Percentiles rank a stretch among this genome's conserved stretches.
These are phyloP conservation scores for Tricholoma sp. DNA, from an alignment of 768 basidiomycete genomes.

Conservation along the genomic window DNA sequence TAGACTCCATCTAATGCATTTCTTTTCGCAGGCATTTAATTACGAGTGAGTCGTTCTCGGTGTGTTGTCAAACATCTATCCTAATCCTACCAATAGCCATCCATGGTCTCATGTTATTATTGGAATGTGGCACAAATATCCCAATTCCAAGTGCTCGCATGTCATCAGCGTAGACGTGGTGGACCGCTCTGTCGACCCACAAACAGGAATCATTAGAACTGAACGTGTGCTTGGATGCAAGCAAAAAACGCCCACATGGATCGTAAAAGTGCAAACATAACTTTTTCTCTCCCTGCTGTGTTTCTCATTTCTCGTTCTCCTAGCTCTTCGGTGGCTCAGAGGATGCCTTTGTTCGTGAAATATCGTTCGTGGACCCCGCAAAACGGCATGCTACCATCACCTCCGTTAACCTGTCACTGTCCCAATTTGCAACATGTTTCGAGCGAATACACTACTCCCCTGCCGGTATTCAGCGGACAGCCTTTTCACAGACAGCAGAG, in stretches of 20 bases:
- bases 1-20: constrained; percentile 52
- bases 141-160: constrained; percentile 87
- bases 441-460: constrained; percentile 88
- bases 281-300: not conserved
- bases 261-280: constrained; percentile 68
- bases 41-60: constrained; percentile 62
- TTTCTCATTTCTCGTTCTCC: constrained; percentile 16
- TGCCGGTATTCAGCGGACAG: constrained; percentile 52
- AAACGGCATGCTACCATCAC: constrained; percentile 78
- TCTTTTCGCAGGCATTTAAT: constrained; percentile 79
- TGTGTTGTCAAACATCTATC: constrained; percentile 7
- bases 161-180: constrained; percentile 85
- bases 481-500: constrained; percentile 88
- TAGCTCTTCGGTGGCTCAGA: constrained; percentile 90
- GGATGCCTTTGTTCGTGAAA: constrained; percentile 92
- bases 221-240: constrained; percentile 89
- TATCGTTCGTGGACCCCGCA: constrained; percentile 87
- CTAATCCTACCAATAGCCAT: constrained; percentile 47
- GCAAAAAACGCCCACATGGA: constrained; percentile 89
- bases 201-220: constrained; percentile 85
- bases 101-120: constrained; percentile 89
- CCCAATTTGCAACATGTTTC: constrained; percentile 91
- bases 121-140: constrained; percentile 95
- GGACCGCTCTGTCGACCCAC: constrained; percentile 76
- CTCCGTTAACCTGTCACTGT: constrained; percentile 89